Base-by-base conservation (phyloP, 169 alveolate genomes). In the Plasmodium chabaudi region DNA sequence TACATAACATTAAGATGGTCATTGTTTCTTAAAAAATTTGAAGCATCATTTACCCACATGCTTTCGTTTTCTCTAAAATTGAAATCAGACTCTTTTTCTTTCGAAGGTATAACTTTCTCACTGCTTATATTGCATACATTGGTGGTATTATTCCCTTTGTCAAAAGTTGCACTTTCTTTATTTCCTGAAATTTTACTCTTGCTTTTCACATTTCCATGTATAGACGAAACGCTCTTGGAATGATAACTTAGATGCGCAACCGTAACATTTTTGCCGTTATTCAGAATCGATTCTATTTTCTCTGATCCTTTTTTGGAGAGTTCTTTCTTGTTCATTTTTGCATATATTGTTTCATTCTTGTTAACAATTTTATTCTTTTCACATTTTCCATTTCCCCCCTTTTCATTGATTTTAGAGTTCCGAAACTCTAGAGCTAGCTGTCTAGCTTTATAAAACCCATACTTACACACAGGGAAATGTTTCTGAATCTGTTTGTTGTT, bases 401-500 rank as follows among this genome's bases (percentile, higher is more conserved):
- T 67, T 10, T 59, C 19, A 10, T 51, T 47, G 10, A 79, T 34
- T 67, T 79, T 79, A 13, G 71, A 65, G 67, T 87, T 63, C 1
- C 92, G 51, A 34, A 92, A 88, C n/a, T 90, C 95, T 7, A 93
- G 74, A 63, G 95, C 95, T 64, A 93, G 73, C 59, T 86, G 89
- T 13, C 94, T 75, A 63, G 94, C 95, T 64, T 87, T 91, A 12
- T 88, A 64, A 56, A 93, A 93, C 7, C 95, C 95, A 57, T 69
- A 89, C 13, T 91, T 75, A 61, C 93, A 88, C 15, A 93, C 95
- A 19, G 95, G 95, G 63, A 93, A 93, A 72, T 93, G 95, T 56
- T 88, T 89, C 72, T 93, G 95, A 34, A 90, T 90, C 51, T 93
- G 95, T 39, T 89, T 90, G 63, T 91, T 91, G 47, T 89, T 90